These are phyloP conservation scores for Pyronema domesticum DNA, from an alignment of 495 filamentous ascomycete genomes.

Conservation along the genomic window DNA sequence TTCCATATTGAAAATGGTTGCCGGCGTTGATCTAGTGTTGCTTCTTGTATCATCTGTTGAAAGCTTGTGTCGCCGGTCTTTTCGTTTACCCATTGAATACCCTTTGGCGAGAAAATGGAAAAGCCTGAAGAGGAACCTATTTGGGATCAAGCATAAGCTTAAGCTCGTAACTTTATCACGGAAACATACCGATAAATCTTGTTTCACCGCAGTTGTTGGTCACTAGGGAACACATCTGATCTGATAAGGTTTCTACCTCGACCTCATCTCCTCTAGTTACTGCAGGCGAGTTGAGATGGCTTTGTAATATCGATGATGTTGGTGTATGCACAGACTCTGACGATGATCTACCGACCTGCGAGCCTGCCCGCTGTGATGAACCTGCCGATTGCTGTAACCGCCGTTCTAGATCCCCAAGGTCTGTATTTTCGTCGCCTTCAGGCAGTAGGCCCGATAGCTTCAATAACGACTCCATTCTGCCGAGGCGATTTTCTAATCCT, in stretches of 20 bases:
- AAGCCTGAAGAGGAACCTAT: slow-evolving; percentile 91
- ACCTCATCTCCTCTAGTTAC: slow-evolving; percentile 31
- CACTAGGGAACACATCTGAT: slow-evolving; percentile 99
- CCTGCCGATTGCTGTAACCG: slow-evolving; percentile 21
- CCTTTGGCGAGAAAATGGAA: slow-evolving; percentile 94
- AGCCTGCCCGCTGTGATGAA: slow-evolving; percentile 13
- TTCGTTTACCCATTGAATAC: slow-evolving; percentile 96
- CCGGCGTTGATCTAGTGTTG: slow-evolving; percentile 46
- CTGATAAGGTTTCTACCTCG: slow-evolving; percentile 77
- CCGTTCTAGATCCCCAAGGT: slow-evolving; percentile 42
- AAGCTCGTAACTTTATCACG: slow-evolving; percentile 2
- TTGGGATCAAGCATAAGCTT: slow-evolving; percentile 10
- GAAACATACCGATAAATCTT: slow-evolving; percentile 68
- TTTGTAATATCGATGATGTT: slow-evolving; percentile 22
- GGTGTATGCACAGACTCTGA: slow-evolving; percentile 23
- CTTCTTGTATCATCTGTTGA: slow-evolving; percentile 81
- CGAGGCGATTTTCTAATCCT: slow-evolving; percentile 83
- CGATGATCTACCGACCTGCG: slow-evolving; percentile 17
- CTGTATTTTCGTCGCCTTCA: slow-evolving; percentile 70
- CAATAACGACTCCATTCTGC: slow-evolving; percentile 80
- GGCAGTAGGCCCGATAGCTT: slow-evolving; percentile 73
- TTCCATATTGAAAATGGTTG: slow-evolving; percentile 60
- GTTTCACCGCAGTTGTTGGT: slow-evolving; percentile 94
- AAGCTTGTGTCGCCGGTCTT: slow-evolving; percentile 92
- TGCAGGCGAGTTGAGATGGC: slow-evolving; percentile 18